phyloP scores from a whole-genome alignment of 108 stramenopile species.

The Fragilariopsis cylindrus region DNA sequence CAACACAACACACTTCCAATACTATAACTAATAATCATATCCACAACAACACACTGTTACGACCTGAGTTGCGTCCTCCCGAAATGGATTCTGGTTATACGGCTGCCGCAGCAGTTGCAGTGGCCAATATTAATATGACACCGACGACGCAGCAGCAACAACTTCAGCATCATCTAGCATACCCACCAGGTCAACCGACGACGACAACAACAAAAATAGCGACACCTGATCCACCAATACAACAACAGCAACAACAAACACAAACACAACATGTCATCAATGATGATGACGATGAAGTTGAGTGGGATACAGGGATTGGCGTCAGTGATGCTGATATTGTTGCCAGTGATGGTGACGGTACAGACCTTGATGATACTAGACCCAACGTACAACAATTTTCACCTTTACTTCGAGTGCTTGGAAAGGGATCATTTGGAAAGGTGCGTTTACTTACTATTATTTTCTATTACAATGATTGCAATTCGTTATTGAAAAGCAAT shows the following conservation, averaged over 20 bases:
- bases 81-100: slow-evolving; percentile 15
- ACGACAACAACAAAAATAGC: background rate
- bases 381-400: slow-evolving; percentile 86
- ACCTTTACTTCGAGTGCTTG: slow-evolving; percentile 80
- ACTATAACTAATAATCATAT: background rate
- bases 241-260: slow-evolving; percentile 11
- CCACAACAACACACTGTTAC: background rate
- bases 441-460: slow-evolving; percentile 42
- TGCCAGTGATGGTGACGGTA: background rate
- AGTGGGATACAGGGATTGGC: slow-evolving; percentile 40
- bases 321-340: background rate
- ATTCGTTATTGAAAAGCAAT: background rate
- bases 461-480: background rate
- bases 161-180: slow-evolving; percentile 5
- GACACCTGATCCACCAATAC: background rate
- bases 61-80: background rate
- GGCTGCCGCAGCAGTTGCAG: slow-evolving; percentile 1
- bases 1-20: background rate
- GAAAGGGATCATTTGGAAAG: slow-evolving; percentile 92
- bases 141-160: slow-evolving; percentile 7
- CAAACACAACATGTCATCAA: background rate
- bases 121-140: background rate
- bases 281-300: slow-evolving; percentile 33
- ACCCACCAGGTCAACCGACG: background rate
- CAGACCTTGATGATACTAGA: slow-evolving; percentile 32